Evolutionary conservation across 441 rosid species (phyloP), one percentile per base, ranked within the genome.

Genomic region (Viola pubescens): DNA sequence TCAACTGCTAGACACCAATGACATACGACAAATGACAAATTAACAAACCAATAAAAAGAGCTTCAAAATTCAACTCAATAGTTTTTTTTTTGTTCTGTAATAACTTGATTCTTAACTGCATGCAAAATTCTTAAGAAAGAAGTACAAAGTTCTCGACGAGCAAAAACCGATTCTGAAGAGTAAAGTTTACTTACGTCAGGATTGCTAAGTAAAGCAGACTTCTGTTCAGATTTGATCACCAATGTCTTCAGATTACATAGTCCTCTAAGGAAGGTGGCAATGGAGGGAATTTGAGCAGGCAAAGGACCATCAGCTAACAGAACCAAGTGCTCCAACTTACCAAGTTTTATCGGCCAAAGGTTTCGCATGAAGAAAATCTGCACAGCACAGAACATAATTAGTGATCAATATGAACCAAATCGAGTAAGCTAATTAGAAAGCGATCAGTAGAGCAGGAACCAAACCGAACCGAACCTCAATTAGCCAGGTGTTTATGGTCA

Each of bases 281-380:
- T 37, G 34, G 43, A 19, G 49, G 61, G 56, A 16, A 61, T 11
- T 50, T 61, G 56, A 6, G 55, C 53, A 0, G 6, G 26, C 38
- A 49, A 43, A 12, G 60, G 50, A 49, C 39, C 71, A 14, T 50
- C 7, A 10, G 9, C 61, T 10, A 38, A 14, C 11, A 60, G 47
- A 43, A 50, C n/a, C 40, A 61, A 44, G 52, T 8, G 4, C 7
- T 10, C n/a, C 4, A 67, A 58, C 51, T 50, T 67, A 14, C 56
- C 10, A 13, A 67, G 56, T 16, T 34, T 10, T 56, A 56, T 43
- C 4, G 53, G 61, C 12, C 38, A 46, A 43, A 43, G 54, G 16
- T 67, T 67, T 45, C 50, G 66, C 66, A 54, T 61, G 7, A 67
- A 61, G 43, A 55, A 61, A 37, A 38, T 37, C 71, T 67, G 66